These are phyloP conservation scores for Yamadazyma paraphyllophila DNA, from an alignment of 805 yeast species.

Conservation along the genomic window DNA sequence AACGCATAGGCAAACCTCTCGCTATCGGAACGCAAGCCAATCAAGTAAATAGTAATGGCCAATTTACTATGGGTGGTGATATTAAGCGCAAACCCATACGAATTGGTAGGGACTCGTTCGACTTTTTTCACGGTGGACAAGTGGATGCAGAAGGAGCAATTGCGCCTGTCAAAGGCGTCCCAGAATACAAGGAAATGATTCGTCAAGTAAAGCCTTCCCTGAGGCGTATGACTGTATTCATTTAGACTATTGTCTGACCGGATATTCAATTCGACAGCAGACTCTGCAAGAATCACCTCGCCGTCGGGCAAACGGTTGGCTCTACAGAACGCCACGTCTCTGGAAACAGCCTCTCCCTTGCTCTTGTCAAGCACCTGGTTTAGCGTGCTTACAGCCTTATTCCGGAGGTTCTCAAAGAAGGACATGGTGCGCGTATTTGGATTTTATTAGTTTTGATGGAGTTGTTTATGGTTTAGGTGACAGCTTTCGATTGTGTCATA, in stretches of 20 bases:
- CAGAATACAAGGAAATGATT: conserved; percentile 73
- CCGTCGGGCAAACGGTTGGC: conserved; percentile 70
- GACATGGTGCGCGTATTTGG: conserved; percentile 39
- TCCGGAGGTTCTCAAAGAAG: conserved; percentile 47
- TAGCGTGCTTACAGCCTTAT: conserved; percentile 46
- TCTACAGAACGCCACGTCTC: conserved; percentile 67
- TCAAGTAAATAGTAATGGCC: conserved; percentile 63
- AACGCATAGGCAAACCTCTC: conserved; percentile 75
- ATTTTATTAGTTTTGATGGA: too few species aligned
- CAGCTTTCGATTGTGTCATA: too few species aligned
- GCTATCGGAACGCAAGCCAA: conserved; percentile 74
- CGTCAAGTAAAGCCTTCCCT: conserved; percentile 68
- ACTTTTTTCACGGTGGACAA: conserved; percentile 78
- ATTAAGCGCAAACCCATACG: conserved; percentile 76
- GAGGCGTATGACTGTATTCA: conserved; percentile 33
- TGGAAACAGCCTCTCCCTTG: conserved; percentile 45
- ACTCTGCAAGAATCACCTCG: conserved; percentile 64
- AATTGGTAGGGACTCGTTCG: conserved; percentile 75
- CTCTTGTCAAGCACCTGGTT: conserved; percentile 44
- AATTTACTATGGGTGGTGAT: conserved; percentile 66
- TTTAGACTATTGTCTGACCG: conserved; percentile 20
- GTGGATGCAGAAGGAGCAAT: conserved; percentile 69
- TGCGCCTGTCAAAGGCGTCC: conserved; percentile 64
- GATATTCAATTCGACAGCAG: conserved; percentile 56
- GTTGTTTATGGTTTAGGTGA: neutral